phyloP scores from a whole-genome alignment of 164 flowering plant species.

The Liquidambar formosana region DNA sequence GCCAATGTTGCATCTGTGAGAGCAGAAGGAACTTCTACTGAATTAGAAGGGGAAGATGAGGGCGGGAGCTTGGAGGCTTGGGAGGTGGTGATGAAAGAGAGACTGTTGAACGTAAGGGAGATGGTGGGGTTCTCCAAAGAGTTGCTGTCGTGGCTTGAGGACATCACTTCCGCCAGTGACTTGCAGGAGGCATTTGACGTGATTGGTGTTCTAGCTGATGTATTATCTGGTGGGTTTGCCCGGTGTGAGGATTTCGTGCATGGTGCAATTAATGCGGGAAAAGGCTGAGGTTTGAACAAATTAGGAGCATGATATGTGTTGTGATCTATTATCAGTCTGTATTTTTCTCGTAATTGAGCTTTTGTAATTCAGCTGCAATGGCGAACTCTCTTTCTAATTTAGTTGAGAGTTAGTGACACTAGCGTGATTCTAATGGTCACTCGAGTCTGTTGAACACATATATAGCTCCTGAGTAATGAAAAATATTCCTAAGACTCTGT shows the following conservation, averaged over 20 bases:
- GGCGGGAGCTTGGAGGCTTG: constrained; percentile 53
- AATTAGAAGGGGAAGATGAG: constrained; percentile 36
- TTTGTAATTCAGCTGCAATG: too few relatives aligned
- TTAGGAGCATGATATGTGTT: constrained; percentile 6
- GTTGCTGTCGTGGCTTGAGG: constrained; percentile 82
- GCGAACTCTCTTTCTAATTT: too few relatives aligned
- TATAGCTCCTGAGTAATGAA: constrained; percentile 10
- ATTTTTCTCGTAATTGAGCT: too few relatives aligned
- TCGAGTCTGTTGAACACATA: not conserved
- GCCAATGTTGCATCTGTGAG: constrained; percentile 8
- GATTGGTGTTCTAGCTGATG: constrained; percentile 77
- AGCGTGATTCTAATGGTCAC: too few relatives aligned
- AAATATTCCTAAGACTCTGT: too few relatives aligned
- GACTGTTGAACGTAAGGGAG: constrained; percentile 67
- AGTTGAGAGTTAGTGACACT: too few relatives aligned
- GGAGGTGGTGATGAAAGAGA: constrained; percentile 89
- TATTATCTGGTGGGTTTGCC: constrained; percentile 54
- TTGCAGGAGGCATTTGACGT: constrained; percentile 89
- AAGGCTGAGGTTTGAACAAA: constrained; percentile 23
- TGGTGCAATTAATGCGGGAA: constrained; percentile 68
- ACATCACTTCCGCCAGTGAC: constrained; percentile 61
- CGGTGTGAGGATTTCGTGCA: constrained; percentile 83
- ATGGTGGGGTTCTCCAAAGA: constrained; percentile 94
- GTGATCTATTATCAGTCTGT: not conserved
- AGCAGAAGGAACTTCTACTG: constrained; percentile 33